Evolutionary conservation across 2,329 filamentous ascomycete genomes (phyloP).

Genomic region (Claviceps sorghi): DNA sequence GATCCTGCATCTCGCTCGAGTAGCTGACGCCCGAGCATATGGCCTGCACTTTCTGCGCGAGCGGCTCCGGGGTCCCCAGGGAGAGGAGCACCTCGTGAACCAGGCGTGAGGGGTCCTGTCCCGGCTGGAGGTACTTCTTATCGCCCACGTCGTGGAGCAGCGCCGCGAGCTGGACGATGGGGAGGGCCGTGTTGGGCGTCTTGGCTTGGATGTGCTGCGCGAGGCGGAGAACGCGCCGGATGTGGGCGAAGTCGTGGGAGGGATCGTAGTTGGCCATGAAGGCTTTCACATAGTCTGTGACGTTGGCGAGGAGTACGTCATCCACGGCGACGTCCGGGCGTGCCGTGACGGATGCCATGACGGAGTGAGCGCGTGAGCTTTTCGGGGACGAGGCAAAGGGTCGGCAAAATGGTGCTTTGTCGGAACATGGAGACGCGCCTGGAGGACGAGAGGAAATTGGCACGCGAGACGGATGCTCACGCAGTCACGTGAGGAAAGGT

Average conservation of each 20-base stretch:
- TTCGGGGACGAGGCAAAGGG: neutral
- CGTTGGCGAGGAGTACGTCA: conserved; percentile 35
- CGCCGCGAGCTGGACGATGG: conserved; percentile 52
- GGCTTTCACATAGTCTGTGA: conserved; percentile 48
- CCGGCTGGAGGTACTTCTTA: conserved; percentile 56
- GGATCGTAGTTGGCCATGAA: conserved; percentile 71
- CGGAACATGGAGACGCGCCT: neutral
- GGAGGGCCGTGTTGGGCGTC: conserved; percentile 25
- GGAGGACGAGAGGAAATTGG: neutral
- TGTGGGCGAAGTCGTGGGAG: conserved; percentile 79
- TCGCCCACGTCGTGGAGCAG: conserved; percentile 84
- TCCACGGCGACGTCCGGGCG: conserved; percentile 13
- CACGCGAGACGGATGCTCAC: neutral
- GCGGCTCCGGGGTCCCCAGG: conserved; percentile 37
- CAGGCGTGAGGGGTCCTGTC: conserved; percentile 41
- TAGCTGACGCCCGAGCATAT: conserved; percentile 70
- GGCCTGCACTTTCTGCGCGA: conserved; percentile 54
- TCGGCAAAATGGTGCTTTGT: too few species aligned
- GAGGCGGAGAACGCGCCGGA: conserved; percentile 63
- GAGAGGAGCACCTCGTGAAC: conserved; percentile 40
- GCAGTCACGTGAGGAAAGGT: neutral
- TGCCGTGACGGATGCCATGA: neutral
- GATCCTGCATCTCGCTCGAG: conserved; percentile 55
- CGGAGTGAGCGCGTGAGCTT: neutral
- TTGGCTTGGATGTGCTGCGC: conserved; percentile 48